Percentiles rank a stretch among this genome's conserved stretches.
Conservation (phyloP, 1,139 yeast genomes). For the Candida pseudocylindracea region DNA sequence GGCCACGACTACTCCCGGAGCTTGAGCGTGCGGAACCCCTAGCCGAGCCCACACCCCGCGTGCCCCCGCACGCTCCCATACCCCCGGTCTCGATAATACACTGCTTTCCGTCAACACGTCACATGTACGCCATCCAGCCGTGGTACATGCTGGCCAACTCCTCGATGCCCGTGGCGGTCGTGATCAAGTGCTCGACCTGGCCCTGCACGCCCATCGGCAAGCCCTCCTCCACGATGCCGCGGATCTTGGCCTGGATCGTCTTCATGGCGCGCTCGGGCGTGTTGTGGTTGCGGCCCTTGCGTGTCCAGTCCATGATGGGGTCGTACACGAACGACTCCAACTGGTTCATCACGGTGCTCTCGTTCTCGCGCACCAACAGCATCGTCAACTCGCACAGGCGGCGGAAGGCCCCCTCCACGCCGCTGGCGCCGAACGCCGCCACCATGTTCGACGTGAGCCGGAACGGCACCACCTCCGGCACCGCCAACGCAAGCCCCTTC, state of each 20-base stretch:
- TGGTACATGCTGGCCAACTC: constrained; percentile 72
- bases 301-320: constrained; percentile 55
- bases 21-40: too few species aligned
- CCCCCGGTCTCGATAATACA: too few species aligned
- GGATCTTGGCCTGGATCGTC: constrained; percentile 54
- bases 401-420: constrained; percentile 80
- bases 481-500: constrained; percentile 45
- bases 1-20: too few species aligned
- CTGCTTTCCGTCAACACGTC: too few species aligned
- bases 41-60: too few species aligned
- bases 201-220: constrained; percentile 80
- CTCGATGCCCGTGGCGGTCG: constrained; percentile 56
- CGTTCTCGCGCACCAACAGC: constrained; percentile 49
- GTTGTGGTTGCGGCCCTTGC: constrained; percentile 9
- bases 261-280: constrained; percentile 51
- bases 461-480: constrained; percentile 90
- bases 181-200: constrained; percentile 76
- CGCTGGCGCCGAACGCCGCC: constrained; percentile 81
- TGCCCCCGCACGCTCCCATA: too few species aligned
- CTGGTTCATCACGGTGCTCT: constrained; percentile 76
- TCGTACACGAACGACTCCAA: constrained; percentile 86
- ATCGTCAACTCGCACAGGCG: constrained; percentile 74
- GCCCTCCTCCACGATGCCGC: constrained; percentile 63
- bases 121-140: constrained; percentile 72
- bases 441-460: constrained; percentile 72